A percentile compares a stretch with the other conserved stretches of the same genome.
These are phyloP conservation scores for Ascochyta lentis DNA, from an alignment of 2,329 filamentous ascomycete genomes.

Conservation along the genomic window DNA sequence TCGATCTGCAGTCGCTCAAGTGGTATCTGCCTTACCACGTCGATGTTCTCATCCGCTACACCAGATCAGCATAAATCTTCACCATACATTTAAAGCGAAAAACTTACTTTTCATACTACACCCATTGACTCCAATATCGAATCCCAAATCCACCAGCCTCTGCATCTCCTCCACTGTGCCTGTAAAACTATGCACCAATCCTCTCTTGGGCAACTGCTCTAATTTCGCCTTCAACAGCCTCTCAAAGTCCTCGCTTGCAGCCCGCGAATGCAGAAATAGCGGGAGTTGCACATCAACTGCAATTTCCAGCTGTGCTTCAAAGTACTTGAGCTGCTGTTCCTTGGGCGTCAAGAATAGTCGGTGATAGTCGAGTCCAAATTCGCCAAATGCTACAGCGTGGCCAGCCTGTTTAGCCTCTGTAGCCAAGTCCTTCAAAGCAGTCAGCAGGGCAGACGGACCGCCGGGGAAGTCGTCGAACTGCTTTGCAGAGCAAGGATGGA, in stretches of 20 bases:
- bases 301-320: slow-evolving; percentile 80
- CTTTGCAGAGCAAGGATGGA: slow-evolving; percentile 88
- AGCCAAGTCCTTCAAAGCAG: slow-evolving; percentile 70
- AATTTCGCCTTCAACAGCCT: slow-evolving; percentile 69
- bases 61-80: background rate
- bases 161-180: slow-evolving; percentile 86
- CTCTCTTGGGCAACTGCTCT: slow-evolving; percentile 72
- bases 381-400: slow-evolving; percentile 82
- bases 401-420: slow-evolving; percentile 62
- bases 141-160: slow-evolving; percentile 77
- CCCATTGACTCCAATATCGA: slow-evolving; percentile 94
- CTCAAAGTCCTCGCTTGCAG: slow-evolving; percentile 69
- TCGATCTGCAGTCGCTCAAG: slow-evolving; percentile 88
- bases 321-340: slow-evolving; percentile 82
- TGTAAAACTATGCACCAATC: slow-evolving; percentile 94
- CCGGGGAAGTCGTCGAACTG: slow-evolving; percentile 73
- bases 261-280: slow-evolving; percentile 89
- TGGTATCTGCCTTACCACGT: slow-evolving; percentile 79
- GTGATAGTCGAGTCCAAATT: slow-evolving; percentile 97
- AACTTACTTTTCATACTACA: slow-evolving; percentile 83
- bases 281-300: slow-evolving; percentile 80
- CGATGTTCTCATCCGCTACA: slow-evolving; percentile 70
- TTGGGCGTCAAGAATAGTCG: slow-evolving; percentile 82
- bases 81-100: too few relatives aligned
- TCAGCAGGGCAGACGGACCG: slow-evolving; percentile 62